Evolutionary conservation across 345 rosid species (phyloP), one percentile per base, ranked within the genome.

Genomic region (Eucalyptus dawsonii): DNA sequence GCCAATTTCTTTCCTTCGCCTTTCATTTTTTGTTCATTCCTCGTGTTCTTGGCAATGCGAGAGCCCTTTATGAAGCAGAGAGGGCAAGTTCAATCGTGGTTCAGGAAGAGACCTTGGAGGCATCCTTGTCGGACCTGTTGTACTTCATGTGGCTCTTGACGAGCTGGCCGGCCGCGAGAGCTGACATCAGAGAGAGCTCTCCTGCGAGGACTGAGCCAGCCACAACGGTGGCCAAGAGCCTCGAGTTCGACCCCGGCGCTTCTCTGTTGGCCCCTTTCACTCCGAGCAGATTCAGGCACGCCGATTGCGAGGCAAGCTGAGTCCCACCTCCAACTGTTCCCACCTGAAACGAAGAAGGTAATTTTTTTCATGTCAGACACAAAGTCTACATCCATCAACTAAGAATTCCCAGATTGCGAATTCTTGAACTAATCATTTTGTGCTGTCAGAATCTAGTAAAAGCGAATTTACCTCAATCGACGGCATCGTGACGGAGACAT

Each of bases 291-390:
- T 94, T 92, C 86, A 94, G 50, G 91, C 95, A 94, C 17, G 95
- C 95, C 27, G 95, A 89, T 42, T 94, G 95, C 9, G 95, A 94
- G 80, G 93, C 91, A 14, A 94, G 94, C 60, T 93, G 94, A 9
- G 95, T 94, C 58, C 95, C 95, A 3, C 95, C 95, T 50, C 95
- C 95, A 4, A 94, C 92, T 1, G 95, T 94, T 8, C 95, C 95
- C 37, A 94, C 95, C 95, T 93, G 91, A 65, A 58, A 86, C 8
- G 15, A 21, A n/a, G 11, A 65, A 7, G 76, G 37, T 21, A 7
- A 65, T n/a, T n/a, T n/a, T 65, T 65, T 65, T 15, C 40, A 2
- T 7, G 76, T n/a, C 40, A 65, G 40, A 4, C 40, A 29, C 31
- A 29, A n/a, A 65, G n/a, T 65, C 76, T n/a, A 4, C 76, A 3